Percentiles rank a stretch among this genome's conserved stretches.
Evolutionary conservation across 192 early-diverging fungal genomes (phyloP).

Genomic region (Coemansia sp.): DNA sequence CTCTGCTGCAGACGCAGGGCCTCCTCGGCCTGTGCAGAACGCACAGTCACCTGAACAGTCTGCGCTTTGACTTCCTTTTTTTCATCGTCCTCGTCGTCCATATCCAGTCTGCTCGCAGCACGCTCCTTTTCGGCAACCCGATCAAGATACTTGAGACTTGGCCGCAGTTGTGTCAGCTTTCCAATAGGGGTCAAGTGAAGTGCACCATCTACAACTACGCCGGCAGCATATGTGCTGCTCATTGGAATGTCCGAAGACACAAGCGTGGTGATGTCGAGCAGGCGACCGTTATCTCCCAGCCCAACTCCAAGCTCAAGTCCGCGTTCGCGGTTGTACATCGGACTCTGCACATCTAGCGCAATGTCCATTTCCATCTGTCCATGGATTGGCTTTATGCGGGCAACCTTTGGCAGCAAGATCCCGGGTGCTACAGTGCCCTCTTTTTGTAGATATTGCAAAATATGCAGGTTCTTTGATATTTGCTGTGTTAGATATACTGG

Average conservation of each 20-base stretch:
- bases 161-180: slow-evolving; percentile 79
- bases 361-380: slow-evolving; percentile 84
- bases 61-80: slow-evolving; percentile 36
- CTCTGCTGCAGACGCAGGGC: slow-evolving; percentile 60
- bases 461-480: slow-evolving; percentile 68
- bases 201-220: slow-evolving; percentile 75
- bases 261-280: slow-evolving; percentile 83
- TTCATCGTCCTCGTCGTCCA: slow-evolving; percentile 73
- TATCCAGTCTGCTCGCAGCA: slow-evolving; percentile 66
- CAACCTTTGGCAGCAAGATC: slow-evolving; percentile 58
- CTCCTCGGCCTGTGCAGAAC: slow-evolving; percentile 64
- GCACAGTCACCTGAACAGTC: slow-evolving; percentile 58
- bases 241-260: slow-evolving; percentile 75
- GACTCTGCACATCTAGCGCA: slow-evolving; percentile 69
- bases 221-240: slow-evolving; percentile 82
- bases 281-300: slow-evolving; percentile 66
- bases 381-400: slow-evolving; percentile 84
- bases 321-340: slow-evolving; percentile 74
- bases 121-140: slow-evolving; percentile 79
- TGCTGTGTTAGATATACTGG: slow-evolving; percentile 77
- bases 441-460: slow-evolving; percentile 83
- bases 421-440: slow-evolving; percentile 40
- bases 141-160: slow-evolving; percentile 88
- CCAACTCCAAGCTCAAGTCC: slow-evolving; percentile 79
- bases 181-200: slow-evolving; percentile 84